Evolutionary conservation across 768 basidiomycete species (phyloP), one percentile per base, ranked within the genome.

Genomic region (Lactifluus piperatus): DNA sequence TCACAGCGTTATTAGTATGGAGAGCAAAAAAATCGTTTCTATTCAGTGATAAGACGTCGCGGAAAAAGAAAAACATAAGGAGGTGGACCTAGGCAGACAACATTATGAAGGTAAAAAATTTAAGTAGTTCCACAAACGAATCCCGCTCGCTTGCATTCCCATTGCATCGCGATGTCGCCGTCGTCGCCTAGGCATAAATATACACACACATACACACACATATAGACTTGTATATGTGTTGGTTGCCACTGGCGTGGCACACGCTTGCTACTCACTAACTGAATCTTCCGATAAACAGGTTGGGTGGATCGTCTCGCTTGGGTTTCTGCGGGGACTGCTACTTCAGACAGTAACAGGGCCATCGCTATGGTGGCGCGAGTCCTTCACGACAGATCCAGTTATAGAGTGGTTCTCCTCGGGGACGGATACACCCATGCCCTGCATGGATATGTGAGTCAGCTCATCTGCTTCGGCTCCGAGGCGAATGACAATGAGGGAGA

Each of bases 371-470:
- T 45, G 46, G 18, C n/a, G 41, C 20, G 57, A 13, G 4, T 60
- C 62, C 48, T 62, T 62, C 34, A 46, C 37, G 52, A 62, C 46
- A 5, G 62, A 62, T 11, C 58, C 62, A 13, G 32, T 1, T 0
- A 46, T 18, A 20, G 62, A 62, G n/a, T 10, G 47, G 53, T 51
- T 39, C 4, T 62, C 56, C 0, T 60, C 58, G n/a, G 54, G 49
- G 22, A 60, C n/a, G 27, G 43, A 43, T 0, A 51, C 49, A 3
- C 30, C 43, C 49, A 62, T 55, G 3, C 53, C 53, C 22, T 62
- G 20, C 62, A 62, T 62, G 48, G 62, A 60, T 34, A 62, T 51
- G 20, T 62, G 62, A 7, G 62, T 62, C 24, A 43, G 29, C 3
- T 60, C 58, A 13, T 26, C 34, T 1, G 43, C 49, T 9, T 26